Evolutionary conservation across 495 filamentous ascomycete genomes (phyloP), one percentile per base, ranked within the genome.

Genomic region (Hypoxylon trugodes): DNA sequence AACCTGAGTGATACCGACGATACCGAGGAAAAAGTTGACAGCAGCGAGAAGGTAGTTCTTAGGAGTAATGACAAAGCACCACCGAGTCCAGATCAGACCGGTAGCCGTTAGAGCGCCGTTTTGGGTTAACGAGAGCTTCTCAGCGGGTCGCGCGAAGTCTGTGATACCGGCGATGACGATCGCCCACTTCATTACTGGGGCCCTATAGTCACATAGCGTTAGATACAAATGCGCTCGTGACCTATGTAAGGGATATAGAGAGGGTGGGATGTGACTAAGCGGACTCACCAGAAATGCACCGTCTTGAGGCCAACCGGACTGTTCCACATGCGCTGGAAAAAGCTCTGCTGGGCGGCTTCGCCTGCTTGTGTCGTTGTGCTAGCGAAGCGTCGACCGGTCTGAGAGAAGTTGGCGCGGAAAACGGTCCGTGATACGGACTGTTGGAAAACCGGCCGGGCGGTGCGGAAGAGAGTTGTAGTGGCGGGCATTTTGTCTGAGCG

Each of bases 181-280:
- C 63, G 79, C 85, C 95, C 95, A 98, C 88, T 97, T 98, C 90
- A 97, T 96, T 28, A 98, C 87, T 25, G 94, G 94, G 19, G 94
- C 95, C 92, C 91, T 94, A 67, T 24, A 9, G 10, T n/a, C 2
- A 21, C 9, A 4, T 7, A 18, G n/a, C 9, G 51, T 63, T 32
- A 63, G 30, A 6, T 18, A 49, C 18, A 16, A 12, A 40, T 40
- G 59, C 28, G 37, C 50, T 22, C 50, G 41, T 49, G 45, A 32
- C 42, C 40, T 8, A n/a, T 19, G 4, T 10, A 25, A 9, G 25
- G 26, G 28, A 6, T 6, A 15, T 7, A 24, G 18, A 16, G 22
- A 51, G 22, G 25, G 36, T 30, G 30, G 10, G 19, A 38, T 21
- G 28, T 18, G 15, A 16, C 12, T 22, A 41, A 18, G 12, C 22